Evolutionary conservation across 2,329 filamentous ascomycete species (phyloP).

Genomic region (Zymoseptoria pseudotritici): DNA sequence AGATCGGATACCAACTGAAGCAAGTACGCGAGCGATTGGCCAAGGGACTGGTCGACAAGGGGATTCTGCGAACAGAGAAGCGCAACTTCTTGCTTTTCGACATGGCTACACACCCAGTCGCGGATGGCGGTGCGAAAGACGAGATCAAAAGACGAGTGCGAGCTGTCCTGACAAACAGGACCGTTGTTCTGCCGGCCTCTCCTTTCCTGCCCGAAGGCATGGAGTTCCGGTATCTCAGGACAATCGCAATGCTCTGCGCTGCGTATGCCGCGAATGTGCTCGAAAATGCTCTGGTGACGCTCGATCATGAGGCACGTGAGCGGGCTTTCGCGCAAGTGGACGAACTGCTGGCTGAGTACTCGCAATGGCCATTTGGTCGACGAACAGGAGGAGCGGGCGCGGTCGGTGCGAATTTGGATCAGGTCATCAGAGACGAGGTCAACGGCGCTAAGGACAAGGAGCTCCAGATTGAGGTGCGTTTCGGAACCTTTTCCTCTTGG

Average conservation of each 20-base stretch:
- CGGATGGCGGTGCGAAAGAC: conserved; percentile 93
- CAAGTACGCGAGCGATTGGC: conserved; percentile 95
- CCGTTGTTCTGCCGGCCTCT: conserved; percentile 76
- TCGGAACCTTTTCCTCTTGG: not conserved
- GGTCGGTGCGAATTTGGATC: conserved; percentile 85
- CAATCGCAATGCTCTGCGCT: conserved; percentile 92
- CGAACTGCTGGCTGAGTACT: conserved; percentile 90
- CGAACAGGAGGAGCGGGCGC: conserved; percentile 68
- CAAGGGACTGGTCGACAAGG: conserved; percentile 97
- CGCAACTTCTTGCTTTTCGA: conserved; percentile 99
- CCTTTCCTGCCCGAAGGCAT: conserved; percentile 90
- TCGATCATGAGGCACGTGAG: conserved; percentile 90
- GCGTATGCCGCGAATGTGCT: conserved; percentile 97
- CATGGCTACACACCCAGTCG: conserved; percentile 98
- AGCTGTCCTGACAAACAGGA: conserved; percentile 86
- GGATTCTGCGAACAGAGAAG: conserved; percentile 96
- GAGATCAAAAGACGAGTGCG: conserved; percentile 90
- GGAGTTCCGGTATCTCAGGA: conserved; percentile 88
- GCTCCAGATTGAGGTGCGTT: conserved; percentile 80
- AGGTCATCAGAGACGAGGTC: conserved; percentile 80
- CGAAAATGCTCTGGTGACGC: conserved; percentile 89
- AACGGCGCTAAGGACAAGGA: conserved; percentile 85
- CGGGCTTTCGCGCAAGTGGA: conserved; percentile 95
- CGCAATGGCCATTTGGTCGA: conserved; percentile 91
- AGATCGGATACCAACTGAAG: conserved; percentile 99